Percentiles rank a stretch among this genome's conserved stretches.
Evolutionary conservation across 2,329 filamentous ascomycete species (phyloP).

Genomic region (Sphaerulina populicola): DNA sequence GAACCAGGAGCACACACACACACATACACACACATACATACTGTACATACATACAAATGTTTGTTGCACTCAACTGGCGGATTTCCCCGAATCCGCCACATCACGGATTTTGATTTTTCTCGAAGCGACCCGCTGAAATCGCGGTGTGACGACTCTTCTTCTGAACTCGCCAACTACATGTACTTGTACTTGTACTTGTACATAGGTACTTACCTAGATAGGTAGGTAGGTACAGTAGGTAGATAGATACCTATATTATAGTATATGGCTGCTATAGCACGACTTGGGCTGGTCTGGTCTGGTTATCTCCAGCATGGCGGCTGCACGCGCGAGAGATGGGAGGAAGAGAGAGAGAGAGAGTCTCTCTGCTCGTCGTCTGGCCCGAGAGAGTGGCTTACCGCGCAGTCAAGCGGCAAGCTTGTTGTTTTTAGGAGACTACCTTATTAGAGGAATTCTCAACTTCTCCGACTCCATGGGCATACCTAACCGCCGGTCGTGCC

Average conservation of each 20-base stretch:
- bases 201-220: no score
- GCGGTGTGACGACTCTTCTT: conserved; percentile 15
- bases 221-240: no score
- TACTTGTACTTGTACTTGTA: no score
- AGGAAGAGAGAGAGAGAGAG: no score
- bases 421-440: conserved; percentile 1
- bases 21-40: no score
- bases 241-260: no score
- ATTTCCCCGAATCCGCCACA: background rate
- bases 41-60: no score
- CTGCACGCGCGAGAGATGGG: no score
- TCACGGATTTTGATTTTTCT: background rate
- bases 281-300: no score
- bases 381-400: conserved; percentile 7
- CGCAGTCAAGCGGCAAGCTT: background rate
- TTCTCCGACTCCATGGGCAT: background rate
- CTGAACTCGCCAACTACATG: background rate
- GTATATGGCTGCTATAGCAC: conserved; percentile 3
- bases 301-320: background rate
- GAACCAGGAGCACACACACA: no score
- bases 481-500: no score
- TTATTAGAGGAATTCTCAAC: background rate
- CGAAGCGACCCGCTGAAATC: conserved; percentile 2
- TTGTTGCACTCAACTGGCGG: background rate
- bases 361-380: background rate